Evolutionary conservation across 768 basidiomycete genomes (phyloP), one percentile per base, ranked within the genome.

Genomic region (Neoboletus magnificus): DNA sequence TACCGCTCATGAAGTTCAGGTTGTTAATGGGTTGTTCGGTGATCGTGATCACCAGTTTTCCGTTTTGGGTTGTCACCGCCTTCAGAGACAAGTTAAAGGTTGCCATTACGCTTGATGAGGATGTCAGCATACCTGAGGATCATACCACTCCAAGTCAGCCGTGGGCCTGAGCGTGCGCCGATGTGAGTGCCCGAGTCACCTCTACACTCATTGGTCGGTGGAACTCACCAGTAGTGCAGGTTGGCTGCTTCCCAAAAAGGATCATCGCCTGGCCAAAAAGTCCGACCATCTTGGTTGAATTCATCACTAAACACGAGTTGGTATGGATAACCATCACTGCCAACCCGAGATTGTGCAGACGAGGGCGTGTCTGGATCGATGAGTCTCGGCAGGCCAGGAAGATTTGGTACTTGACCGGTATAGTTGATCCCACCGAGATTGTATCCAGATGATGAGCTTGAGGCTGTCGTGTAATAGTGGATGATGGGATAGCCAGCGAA

Each of bases 401-500:
- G 80, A 49, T 76, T 70, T 1, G 95, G 93, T 32, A 98, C 85
- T 72, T 98, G 95, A 2, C 96, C 96, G 0, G 88, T 79, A 16
- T 74, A 81, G 64, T 98, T 98, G 62, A 91, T 86, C 7, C 69
- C 69, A 20, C 94, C 95, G n/a, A 95, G 77, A 68, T 95, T 95
- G 73, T 84, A 94, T 11, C 89, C 89, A 33, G 73, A 53, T 16
- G 74, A 67, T 50, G 57, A 23, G 18, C 48, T 45, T 51, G 35
- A 13, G 67, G 55, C 18, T 66, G 66, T 69, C 35, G 73, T 73
- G 57, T 72, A 83, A 59, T 81, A 82, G 48, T 79, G 74, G 55
- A 93, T 82, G 66, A 97, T 84, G 13, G 96, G 96, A 65, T 91
- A 97, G 32, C 89, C 93, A 20, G 86, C 88, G 63, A 97, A 98